These are phyloP conservation scores for Carpinus viminea DNA, from an alignment of 306 rosid genomes.

Conservation along the genomic window DNA sequence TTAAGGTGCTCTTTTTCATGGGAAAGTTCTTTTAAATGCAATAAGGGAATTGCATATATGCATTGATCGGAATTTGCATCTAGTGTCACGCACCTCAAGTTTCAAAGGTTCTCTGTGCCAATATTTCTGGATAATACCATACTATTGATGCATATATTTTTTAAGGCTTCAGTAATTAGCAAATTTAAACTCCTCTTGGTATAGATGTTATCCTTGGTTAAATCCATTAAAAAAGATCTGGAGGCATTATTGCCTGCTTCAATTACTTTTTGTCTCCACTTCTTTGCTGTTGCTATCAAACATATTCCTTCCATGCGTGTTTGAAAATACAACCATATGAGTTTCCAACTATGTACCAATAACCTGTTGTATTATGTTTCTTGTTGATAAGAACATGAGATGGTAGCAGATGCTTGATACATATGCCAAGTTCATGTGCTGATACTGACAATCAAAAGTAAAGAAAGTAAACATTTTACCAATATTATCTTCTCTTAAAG, in stretches of 20 bases:
- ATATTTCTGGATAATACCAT: not conserved
- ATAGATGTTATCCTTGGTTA: not conserved
- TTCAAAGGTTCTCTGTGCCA: not conserved
- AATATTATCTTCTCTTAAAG: constrained; percentile 1
- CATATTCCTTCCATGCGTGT: not conserved
- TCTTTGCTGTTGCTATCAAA: not conserved
- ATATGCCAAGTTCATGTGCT: not conserved
- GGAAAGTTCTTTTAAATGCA: not conserved
- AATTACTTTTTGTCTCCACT: not conserved
- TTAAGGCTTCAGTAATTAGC: not conserved
- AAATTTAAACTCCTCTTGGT: not conserved
- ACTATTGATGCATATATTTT: not conserved
- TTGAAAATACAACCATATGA: not conserved
- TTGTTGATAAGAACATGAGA: not conserved
- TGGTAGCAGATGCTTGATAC: not conserved
- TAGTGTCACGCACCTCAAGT: not conserved
- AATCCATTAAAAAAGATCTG: not conserved
- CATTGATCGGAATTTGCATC: not conserved
- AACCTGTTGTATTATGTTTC: not conserved
- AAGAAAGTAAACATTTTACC: constrained; percentile 9
- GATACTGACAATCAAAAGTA: not conserved
- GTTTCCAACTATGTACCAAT: not conserved
- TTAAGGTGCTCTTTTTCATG: not conserved
- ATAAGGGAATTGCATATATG: not conserved
- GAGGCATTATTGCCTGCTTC: not conserved